These are phyloP conservation scores for Aspergillus pseudoglaucus DNA, from an alignment of 2,329 filamentous ascomycete species.

Conservation along the genomic window DNA sequence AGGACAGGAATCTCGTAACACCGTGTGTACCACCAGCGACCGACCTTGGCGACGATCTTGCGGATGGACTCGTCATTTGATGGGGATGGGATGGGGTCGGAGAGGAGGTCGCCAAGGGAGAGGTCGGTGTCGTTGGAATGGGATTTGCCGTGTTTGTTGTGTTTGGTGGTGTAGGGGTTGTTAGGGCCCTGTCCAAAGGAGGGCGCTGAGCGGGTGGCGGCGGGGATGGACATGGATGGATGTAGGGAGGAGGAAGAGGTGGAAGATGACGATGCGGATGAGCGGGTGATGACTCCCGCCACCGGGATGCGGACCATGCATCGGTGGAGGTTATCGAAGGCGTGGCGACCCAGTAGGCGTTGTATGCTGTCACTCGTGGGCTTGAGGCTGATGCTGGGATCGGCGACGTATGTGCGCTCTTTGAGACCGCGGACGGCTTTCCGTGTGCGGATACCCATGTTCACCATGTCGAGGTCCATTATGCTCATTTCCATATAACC, in stretches of 20 bases:
- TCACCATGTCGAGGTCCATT: constrained; percentile 45
- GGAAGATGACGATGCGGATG: constrained; percentile 36
- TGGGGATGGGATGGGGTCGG: constrained; percentile 60
- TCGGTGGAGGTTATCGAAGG: constrained; percentile 44
- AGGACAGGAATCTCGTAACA: constrained; percentile 73
- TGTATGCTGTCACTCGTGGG: constrained; percentile 45
- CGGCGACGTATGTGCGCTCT: constrained; percentile 38
- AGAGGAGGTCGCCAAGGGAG: constrained; percentile 64
- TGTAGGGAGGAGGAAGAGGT: constrained; percentile 35
- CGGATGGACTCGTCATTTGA: constrained; percentile 78
- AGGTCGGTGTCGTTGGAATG: constrained; percentile 35
- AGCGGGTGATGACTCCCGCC: constrained; percentile 38
- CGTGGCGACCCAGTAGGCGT: constrained; percentile 37
- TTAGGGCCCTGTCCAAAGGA: not conserved
- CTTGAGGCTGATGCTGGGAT: constrained; percentile 40
- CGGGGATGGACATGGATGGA: constrained; percentile 22
- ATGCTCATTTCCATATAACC: constrained; percentile 45
- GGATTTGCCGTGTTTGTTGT: constrained; percentile 16
- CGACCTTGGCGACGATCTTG: constrained; percentile 85
- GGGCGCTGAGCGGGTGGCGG: constrained; percentile 8
- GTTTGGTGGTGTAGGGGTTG: not conserved
- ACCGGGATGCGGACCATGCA: constrained; percentile 46
- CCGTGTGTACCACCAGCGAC: constrained; percentile 91
- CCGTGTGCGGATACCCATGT: constrained; percentile 43
- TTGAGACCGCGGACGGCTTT: constrained; percentile 42